Base-by-base conservation (phyloP, 306 rosid genomes). In the Malus fusca region DNA sequence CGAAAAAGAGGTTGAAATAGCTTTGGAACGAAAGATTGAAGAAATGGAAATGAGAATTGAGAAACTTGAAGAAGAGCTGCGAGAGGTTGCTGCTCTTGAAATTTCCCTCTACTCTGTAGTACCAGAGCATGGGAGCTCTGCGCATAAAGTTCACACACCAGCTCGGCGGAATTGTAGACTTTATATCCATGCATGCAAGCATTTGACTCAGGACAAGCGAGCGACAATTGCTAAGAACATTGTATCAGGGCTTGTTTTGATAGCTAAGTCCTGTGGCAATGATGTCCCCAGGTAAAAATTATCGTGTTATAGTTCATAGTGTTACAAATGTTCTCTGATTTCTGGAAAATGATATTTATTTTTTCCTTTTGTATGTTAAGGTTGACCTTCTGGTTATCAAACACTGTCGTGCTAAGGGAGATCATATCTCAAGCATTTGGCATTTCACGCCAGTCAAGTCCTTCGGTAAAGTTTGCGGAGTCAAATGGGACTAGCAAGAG, bases 1-100 rank as follows among this genome's bases (percentile, higher is more conserved):
- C 64, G 96, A 88, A 68, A 81, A 75, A 48, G 87, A 82, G 66
- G 68, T 82, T 8, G 82, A 53, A 61, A 77, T 79, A 61, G 84
- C 70, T 60, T 53, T 71, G 81, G 84, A 84, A 80, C 81, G 37
- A 71, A 93, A 84, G 82, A 53, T 87, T 74, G 89, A 83, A 75
- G 93, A 88, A 89, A 92, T 95, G 99, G 91, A 90, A 85, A 73
- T 35, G 26, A 81, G 83, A 82, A 87, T 95, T 75, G 96, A 89
- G 77, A 92, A 87, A 82, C 97, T 95, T 15, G 96, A 95, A 85
- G 99, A 88, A 77, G 99, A 95, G 81, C 85, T 95, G 66, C 90
- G 99, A 82, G 97, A 92, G 87, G 97, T 95, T 87, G 99, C 99
- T n/a, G 88, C 96, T 77, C 93, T 95, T 80, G 99, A 95, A 84